phyloP scores from a whole-genome alignment of 1,139 yeast species.

The Scheffersomyces illinoinensis region DNA sequence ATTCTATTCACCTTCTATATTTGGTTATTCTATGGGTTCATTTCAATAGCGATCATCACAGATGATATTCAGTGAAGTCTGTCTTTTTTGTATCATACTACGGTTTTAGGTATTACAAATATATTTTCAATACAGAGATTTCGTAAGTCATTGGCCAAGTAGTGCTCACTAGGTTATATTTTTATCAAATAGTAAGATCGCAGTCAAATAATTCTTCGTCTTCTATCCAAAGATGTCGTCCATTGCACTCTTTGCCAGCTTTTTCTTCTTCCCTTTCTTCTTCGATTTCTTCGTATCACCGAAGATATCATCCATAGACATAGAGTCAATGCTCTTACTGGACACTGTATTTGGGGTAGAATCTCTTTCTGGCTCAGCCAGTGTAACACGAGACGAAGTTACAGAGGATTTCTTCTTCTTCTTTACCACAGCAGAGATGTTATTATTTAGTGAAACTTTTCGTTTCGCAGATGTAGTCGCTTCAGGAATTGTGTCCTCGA shows the following conservation, averaged over 20 bases:
- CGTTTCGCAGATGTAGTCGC: conserved; percentile 1
- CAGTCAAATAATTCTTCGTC: background rate
- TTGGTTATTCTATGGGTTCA: background rate
- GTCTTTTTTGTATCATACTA: background rate
- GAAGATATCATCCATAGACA: conserved; percentile 21
- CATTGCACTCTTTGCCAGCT: conserved; percentile 49
- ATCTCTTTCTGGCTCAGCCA: conserved; percentile 3
- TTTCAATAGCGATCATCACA: background rate
- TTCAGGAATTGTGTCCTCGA: conserved; percentile 3
- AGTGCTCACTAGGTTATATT: background rate
- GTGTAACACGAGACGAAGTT: background rate
- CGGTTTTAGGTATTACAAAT: background rate
- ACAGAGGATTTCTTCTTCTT: conserved; percentile 6
- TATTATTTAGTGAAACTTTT: conserved; percentile 3
- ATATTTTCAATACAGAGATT: background rate
- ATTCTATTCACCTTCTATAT: background rate
- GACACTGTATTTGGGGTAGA: background rate
- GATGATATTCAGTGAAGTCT: background rate
- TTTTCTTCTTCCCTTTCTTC: conserved; percentile 37
- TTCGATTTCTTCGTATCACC: conserved; percentile 14
- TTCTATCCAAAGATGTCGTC: conserved; percentile 57
- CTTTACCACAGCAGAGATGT: conserved; percentile 5
- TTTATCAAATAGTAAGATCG: background rate
- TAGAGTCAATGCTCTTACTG: conserved; percentile 5
- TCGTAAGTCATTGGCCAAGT: background rate